Percentiles rank a stretch among this genome's conserved stretches.
phyloP scores from a whole-genome alignment of 345 rosid genomes.

The Mangifera indica region DNA sequence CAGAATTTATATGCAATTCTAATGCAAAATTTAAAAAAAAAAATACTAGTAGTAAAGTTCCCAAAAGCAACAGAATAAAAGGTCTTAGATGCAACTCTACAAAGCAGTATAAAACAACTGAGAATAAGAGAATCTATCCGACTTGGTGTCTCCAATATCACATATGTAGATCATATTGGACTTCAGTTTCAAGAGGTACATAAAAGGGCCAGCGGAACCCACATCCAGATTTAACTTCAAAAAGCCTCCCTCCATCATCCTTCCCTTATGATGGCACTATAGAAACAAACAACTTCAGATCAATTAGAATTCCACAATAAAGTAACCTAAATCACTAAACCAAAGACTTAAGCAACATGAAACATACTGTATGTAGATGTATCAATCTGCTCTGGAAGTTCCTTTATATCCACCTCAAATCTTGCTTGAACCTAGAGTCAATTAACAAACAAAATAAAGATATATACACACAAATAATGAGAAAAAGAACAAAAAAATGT shows the following conservation, averaged over 20 bases:
- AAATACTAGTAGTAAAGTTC: too few species aligned
- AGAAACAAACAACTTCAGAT: not conserved
- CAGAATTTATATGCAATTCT: too few species aligned
- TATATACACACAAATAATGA: not conserved
- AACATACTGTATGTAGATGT: constrained; percentile 87
- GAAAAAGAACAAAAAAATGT: not conserved
- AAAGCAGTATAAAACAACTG: not conserved
- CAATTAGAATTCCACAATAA: not conserved
- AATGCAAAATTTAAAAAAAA: too few species aligned
- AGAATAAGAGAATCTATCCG: not conserved
- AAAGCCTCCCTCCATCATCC: not conserved
- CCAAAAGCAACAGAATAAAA: too few species aligned
- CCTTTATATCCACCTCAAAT: constrained; percentile 94
- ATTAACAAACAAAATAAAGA: constrained; percentile 1
- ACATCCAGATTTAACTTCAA: not conserved
- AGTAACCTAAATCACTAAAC: not conserved
- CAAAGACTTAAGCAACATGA: not conserved
- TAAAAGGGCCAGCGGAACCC: not conserved
- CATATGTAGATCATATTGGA: not conserved
- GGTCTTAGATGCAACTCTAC: not conserved
- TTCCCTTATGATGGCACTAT: constrained; percentile 30
- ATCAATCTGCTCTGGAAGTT: constrained; percentile 95
- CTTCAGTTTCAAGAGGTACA: constrained; percentile 11
- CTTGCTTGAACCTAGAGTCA: constrained; percentile 77
- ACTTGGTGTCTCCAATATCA: not conserved